Conservation (phyloP, 108 stramenopile species). For the Nitzschia sp. region DNA sequence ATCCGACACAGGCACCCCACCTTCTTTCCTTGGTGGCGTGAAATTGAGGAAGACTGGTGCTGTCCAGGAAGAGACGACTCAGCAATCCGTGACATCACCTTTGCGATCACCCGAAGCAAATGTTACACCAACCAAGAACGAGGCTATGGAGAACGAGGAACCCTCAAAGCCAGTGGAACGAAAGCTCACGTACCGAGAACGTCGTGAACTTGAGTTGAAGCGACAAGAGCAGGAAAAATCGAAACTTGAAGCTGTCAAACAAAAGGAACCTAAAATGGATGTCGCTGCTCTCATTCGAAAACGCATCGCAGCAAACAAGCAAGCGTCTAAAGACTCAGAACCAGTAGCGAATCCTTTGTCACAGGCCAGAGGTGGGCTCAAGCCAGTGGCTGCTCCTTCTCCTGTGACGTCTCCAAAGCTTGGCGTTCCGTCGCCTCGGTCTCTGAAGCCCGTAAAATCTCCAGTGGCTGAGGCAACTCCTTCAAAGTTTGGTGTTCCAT, state of each 20-base stretch:
- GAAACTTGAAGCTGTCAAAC: slow-evolving; percentile 26
- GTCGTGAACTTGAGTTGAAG: slow-evolving; percentile 34
- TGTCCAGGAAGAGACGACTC: background rate
- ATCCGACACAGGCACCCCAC: slow-evolving; percentile 19
- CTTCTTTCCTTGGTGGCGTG: slow-evolving; percentile 42
- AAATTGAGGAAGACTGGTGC: slow-evolving; percentile 37
- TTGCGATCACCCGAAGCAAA: background rate
- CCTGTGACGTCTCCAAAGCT: too few species aligned
- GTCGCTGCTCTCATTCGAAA: slow-evolving; percentile 65
- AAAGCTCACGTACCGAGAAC: slow-evolving; percentile 43
- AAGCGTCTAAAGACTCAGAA: background rate
- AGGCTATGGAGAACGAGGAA: background rate
- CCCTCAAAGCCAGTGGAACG: slow-evolving; percentile 8
- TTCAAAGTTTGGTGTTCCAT: background rate
- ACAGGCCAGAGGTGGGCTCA: background rate
- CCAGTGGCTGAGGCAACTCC: background rate
- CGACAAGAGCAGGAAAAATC: slow-evolving; percentile 29
- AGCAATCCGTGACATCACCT: background rate
- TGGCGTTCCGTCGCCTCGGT: too few species aligned
- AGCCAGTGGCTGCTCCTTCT: background rate
- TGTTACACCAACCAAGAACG: background rate
- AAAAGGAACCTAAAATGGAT: slow-evolving; percentile 49
- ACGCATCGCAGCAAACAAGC: slow-evolving; percentile 65
- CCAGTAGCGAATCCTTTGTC: background rate
- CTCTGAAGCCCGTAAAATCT: background rate